phyloP scores from a whole-genome alignment of 495 filamentous ascomycete genomes.

The Tuber magnatum region DNA sequence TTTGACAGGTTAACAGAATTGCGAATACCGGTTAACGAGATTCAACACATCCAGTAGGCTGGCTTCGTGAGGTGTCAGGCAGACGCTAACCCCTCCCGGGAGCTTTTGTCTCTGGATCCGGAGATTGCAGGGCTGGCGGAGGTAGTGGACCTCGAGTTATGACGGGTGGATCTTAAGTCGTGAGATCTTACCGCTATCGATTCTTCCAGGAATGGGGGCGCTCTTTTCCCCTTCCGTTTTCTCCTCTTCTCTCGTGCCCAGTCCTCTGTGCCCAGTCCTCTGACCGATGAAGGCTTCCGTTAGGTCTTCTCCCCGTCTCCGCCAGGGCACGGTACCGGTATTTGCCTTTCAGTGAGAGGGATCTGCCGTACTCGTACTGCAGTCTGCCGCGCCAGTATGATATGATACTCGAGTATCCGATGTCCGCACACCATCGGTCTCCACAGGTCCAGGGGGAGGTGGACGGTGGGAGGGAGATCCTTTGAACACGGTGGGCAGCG shows the following conservation, averaged over 20 bases:
- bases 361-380: no score
- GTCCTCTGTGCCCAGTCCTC: not conserved
- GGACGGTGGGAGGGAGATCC: not conserved
- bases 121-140: not conserved
- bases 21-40: not conserved
- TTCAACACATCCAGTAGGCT: not conserved
- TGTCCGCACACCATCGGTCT: not conserved
- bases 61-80: no score
- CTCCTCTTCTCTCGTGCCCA: no score
- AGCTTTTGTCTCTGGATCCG: not conserved
- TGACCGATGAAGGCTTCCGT: not conserved
- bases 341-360: no score
- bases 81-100: not conserved
- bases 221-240: not conserved
- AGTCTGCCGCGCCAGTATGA: no score
- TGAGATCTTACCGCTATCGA: no score
- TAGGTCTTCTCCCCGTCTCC: not conserved
- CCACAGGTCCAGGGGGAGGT: not conserved
- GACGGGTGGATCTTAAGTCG: no score
- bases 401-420: not conserved
- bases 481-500: not conserved
- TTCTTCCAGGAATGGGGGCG: not conserved
- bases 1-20: not conserved
- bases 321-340: not conserved
- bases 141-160: no score